Evolutionary conservation across 495 filamentous ascomycete genomes (phyloP).

Genomic region (Annulohypoxylon maeteangense): DNA sequence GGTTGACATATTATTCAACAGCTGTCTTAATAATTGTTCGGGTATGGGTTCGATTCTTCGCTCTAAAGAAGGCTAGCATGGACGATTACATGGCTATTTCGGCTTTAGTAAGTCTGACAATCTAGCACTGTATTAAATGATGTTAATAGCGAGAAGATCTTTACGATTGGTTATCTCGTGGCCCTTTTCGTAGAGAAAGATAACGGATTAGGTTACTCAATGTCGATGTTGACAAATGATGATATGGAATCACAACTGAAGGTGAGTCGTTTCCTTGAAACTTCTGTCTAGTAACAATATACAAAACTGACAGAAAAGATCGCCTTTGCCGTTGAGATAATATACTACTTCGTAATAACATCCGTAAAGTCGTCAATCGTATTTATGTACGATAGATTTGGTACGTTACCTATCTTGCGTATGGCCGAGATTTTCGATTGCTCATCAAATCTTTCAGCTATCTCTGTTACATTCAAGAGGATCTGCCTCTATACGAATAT

Average conservation of each 20-base stretch:
- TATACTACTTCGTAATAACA: constrained; percentile 55
- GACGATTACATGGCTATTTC: constrained; percentile 53
- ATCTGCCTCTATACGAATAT: constrained; percentile 50
- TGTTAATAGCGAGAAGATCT: constrained; percentile 36
- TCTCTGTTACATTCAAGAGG: constrained; percentile 47
- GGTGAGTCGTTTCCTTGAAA: constrained; percentile 28
- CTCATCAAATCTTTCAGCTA: constrained; percentile 31
- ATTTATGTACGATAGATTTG: constrained; percentile 60
- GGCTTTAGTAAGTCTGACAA: constrained; percentile 39
- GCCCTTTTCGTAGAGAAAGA: constrained; percentile 44
- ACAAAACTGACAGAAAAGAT: constrained; percentile 33
- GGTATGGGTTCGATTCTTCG: constrained; percentile 42
- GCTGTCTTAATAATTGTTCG: constrained; percentile 45
- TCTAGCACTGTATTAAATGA: background rate
- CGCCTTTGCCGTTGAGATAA: constrained; percentile 55
- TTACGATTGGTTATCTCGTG: constrained; percentile 50
- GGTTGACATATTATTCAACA: constrained; percentile 7
- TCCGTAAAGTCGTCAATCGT: constrained; percentile 61
- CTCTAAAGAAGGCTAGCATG: constrained; percentile 45
- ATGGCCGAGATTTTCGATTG: background rate
- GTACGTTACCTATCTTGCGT: constrained; percentile 41
- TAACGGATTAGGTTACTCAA: constrained; percentile 49
- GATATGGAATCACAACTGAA: constrained; percentile 52
- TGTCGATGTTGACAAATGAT: constrained; percentile 36
- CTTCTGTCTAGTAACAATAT: too few relatives aligned